Evolutionary conservation across 2,329 filamentous ascomycete genomes (phyloP).

Genomic region (Microdochium paspali): DNA sequence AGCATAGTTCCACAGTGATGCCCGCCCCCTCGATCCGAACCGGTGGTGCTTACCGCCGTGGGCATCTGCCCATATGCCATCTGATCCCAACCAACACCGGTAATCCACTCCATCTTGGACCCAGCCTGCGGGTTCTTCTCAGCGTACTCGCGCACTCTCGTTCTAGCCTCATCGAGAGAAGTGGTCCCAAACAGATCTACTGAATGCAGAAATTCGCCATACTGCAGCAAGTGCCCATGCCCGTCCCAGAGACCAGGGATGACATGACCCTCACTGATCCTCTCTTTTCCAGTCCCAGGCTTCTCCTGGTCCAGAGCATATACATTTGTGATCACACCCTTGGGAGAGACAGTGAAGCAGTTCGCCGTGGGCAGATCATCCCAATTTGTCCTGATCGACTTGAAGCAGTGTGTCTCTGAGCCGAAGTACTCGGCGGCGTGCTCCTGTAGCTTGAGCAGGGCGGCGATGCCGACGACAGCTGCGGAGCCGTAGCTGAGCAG

Average conservation of each 20-base stretch:
- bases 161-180: constrained; percentile 44
- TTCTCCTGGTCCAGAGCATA: constrained; percentile 23
- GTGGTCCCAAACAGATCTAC: constrained; percentile 52
- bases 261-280: constrained; percentile 36
- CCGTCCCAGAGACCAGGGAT: constrained; percentile 64
- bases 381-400: constrained; percentile 31
- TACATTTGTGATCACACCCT: constrained; percentile 41
- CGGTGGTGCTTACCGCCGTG: constrained; percentile 39
- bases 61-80: constrained; percentile 56
- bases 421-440: constrained; percentile 11
- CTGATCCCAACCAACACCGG: constrained; percentile 65
- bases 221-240: constrained; percentile 57
- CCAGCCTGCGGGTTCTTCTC: constrained; percentile 39
- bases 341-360: constrained; percentile 44
- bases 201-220: constrained; percentile 58
- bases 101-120: constrained; percentile 47
- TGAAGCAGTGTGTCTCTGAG: constrained; percentile 30
- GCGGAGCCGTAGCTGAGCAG: constrained; percentile 11
- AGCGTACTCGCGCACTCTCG: constrained; percentile 42
- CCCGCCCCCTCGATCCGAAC: too few relatives aligned
- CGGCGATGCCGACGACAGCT: constrained; percentile 11
- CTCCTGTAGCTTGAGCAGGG: constrained; percentile 12
- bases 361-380: constrained; percentile 25
- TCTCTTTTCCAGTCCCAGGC: constrained; percentile 16
- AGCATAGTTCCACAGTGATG: too few relatives aligned